Base-by-base conservation (phyloP, 768 basidiomycete species). In the Boletus sp. region DNA sequence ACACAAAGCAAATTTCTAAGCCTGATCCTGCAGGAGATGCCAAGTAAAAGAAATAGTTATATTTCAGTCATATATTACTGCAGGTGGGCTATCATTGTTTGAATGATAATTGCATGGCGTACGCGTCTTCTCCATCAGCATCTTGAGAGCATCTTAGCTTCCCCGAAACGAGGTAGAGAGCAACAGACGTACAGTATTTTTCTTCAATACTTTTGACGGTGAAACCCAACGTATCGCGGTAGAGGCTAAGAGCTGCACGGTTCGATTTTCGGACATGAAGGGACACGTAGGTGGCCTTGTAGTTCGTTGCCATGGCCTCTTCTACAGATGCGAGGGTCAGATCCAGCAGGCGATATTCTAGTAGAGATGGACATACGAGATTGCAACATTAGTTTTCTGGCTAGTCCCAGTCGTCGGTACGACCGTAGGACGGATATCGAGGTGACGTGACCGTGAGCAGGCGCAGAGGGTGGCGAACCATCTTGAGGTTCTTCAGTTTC, bases 261-360 rank as follows among this genome's bases (percentile, higher is more conserved):
- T 98, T 98, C n/a, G 92, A 93, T 72, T 93, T 90, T 43, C 96
- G 82, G 29, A 98, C 95, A 62, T 98, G 94, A 21, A 98, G 75
- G 0, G 90, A 91, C 19, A 94, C 90, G 62, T 86, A 89, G 17
- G 83, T 71, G 0, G 93, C 94, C 34, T 83, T 80, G 75, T 95
- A 96, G n/a, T 92, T 80, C 2, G 83, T 81, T 14, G 82, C 78
- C 95, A 98, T 98, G 1, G 95, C 91, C 57, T 92, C 85, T 70
- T 98, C 95, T 95, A 65, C 25, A 25, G 29, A 47, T 23, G 17
- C 48, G 23, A 33, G 43, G 9, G 19, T 59, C 46, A 57, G 50
- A 40, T 57, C 21, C 48, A 14, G 29, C 27, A 29, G 15, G 3
- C 30, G 32, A 41, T 34, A 21, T 43, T 11, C n/a, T 9, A 39